Conservation (phyloP, 768 basidiomycete species). For the Asterophora parasitica region DNA sequence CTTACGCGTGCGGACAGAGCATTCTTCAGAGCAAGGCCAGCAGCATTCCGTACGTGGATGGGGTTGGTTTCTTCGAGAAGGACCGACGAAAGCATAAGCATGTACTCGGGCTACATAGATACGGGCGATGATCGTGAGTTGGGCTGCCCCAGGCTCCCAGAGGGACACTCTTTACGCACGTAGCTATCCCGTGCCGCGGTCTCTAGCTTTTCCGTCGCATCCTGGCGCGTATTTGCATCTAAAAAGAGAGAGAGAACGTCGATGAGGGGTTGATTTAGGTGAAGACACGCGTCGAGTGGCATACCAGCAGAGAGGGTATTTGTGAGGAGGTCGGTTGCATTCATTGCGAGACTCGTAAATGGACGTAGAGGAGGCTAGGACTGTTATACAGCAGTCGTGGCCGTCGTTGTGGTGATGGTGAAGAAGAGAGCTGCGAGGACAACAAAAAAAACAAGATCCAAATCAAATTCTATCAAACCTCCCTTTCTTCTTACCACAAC, state of each 20-base stretch:
- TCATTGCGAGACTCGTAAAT: slow-evolving; percentile 52
- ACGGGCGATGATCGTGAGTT: slow-evolving; percentile 17
- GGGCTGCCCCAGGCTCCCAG: slow-evolving; percentile 11
- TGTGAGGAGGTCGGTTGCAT: slow-evolving; percentile 84
- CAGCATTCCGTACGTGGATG: slow-evolving; percentile 85
- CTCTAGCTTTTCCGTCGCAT: slow-evolving; percentile 89
- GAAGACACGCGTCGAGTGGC: slow-evolving; percentile 34
- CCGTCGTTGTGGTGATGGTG: slow-evolving; percentile 1
- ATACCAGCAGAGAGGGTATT: slow-evolving; percentile 89
- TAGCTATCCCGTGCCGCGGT: slow-evolving; percentile 83
- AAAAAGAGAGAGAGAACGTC: slow-evolving; percentile 15
- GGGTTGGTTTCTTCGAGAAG: slow-evolving; percentile 71
- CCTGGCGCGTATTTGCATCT: slow-evolving; percentile 90
- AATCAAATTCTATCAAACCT: slow-evolving; percentile 12
- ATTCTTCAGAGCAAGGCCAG: slow-evolving; percentile 96
- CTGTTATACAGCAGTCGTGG: slow-evolving; percentile 3
- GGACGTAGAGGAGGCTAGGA: slow-evolving; percentile 8
- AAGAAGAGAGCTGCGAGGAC: neutral
- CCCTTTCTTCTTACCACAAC: slow-evolving; percentile 1
- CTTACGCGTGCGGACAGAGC: slow-evolving; percentile 85
- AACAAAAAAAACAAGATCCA: slow-evolving; percentile 13
- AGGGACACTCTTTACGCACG: slow-evolving; percentile 44
- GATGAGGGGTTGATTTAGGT: slow-evolving; percentile 17
- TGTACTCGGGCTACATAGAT: slow-evolving; percentile 76
- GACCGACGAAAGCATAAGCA: slow-evolving; percentile 83